Evolutionary conservation across 306 rosid species (phyloP).

Genomic region (Fragaria nilgerrensis): DNA sequence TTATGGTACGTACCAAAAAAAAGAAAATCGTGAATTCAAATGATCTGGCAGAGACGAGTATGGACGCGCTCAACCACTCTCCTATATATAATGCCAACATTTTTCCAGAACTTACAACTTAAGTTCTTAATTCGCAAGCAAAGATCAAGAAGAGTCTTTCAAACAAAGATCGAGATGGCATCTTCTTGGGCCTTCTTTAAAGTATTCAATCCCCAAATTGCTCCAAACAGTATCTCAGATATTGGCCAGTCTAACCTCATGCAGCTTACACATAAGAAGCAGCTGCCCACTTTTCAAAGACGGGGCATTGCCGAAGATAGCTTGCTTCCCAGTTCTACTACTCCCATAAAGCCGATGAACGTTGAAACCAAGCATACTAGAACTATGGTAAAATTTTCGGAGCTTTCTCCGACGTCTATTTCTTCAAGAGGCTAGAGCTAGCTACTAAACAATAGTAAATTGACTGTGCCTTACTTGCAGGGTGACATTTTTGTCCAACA

Average conservation of each 20-base stretch:
- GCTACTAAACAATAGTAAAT: neutral
- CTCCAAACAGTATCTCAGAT: neutral
- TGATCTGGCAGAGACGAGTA: no score
- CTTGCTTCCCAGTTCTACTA: neutral
- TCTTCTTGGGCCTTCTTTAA: neutral
- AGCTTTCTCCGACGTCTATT: neutral
- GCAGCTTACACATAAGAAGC: neutral
- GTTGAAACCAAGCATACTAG: neutral
- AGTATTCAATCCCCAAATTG: neutral
- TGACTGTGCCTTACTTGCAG: neutral
- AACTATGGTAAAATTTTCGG: neutral
- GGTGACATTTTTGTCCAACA: slow-evolving; percentile 6
- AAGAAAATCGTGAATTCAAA: no score
- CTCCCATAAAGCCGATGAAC: neutral
- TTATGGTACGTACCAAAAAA: no score
- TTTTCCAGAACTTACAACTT: neutral
- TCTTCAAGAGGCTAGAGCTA: neutral
- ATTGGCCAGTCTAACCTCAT: neutral
- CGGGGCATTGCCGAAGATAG: slow-evolving; percentile 6
- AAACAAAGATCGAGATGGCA: neutral
- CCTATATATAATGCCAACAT: neutral
- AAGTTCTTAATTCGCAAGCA: neutral
- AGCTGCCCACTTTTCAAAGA: neutral
- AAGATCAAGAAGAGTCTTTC: neutral
- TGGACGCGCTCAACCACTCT: no score